Percentiles rank a stretch among this genome's conserved stretches.
These are phyloP conservation scores for Artemisia tridentata DNA, from an alignment of 129 eudicot species.

Conservation along the genomic window DNA sequence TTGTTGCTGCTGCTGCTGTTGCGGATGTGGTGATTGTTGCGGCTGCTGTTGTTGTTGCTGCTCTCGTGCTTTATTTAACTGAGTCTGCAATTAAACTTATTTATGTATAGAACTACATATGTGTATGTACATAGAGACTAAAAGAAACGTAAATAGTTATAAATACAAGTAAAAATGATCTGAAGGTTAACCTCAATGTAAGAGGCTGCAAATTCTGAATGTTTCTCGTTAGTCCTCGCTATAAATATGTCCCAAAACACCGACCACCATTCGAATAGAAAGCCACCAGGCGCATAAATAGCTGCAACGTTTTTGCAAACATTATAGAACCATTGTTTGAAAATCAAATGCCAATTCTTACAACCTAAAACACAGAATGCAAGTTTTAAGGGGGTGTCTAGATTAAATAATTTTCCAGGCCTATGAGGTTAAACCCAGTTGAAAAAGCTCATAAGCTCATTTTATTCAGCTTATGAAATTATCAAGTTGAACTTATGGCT, in stretches of 20 bases:
- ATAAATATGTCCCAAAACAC: constrained; percentile 98
- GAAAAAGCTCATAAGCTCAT: too few species aligned
- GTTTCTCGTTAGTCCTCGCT: constrained; percentile 95
- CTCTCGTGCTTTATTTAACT: constrained; percentile 81
- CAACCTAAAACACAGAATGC: background rate
- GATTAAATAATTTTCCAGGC: too few species aligned
- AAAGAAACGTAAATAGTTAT: background rate
- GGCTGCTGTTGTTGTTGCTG: constrained; percentile 83
- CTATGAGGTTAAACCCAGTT: too few species aligned
- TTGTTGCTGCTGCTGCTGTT: constrained; percentile 59
- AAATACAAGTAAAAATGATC: background rate
- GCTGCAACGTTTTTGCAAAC: constrained; percentile 49
- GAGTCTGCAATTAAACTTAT: constrained; percentile 55
- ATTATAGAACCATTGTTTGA: background rate
- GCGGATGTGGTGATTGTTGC: constrained; percentile 62
- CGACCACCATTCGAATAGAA: constrained; percentile 99
- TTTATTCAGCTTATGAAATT: too few species aligned
- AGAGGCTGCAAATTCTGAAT: constrained; percentile 97
- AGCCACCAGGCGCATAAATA: constrained; percentile 99
- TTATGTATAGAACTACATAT: background rate
- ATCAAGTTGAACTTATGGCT: too few species aligned
- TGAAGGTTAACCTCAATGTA: constrained; percentile 97
- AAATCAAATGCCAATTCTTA: background rate
- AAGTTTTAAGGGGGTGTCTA: background rate
- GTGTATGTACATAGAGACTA: background rate